phyloP scores from a whole-genome alignment of 2,329 filamentous ascomycete species.

The Colletotrichum sp. region DNA sequence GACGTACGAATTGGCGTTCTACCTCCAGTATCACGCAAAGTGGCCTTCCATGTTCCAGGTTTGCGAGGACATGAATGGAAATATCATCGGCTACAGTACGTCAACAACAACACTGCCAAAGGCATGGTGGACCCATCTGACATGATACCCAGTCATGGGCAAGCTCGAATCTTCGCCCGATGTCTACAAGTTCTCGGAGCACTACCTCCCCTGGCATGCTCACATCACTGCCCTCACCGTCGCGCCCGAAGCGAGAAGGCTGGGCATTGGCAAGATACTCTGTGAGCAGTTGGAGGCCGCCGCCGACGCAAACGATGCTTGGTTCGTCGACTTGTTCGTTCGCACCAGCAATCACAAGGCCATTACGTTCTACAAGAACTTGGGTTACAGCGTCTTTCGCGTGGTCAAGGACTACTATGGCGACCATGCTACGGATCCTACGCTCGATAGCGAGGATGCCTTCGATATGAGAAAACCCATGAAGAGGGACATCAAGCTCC shows the following conservation, averaged over 20 bases:
- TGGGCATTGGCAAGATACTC: conserved; percentile 86
- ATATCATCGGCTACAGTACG: conserved; percentile 93
- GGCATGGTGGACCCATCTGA: conserved; percentile 26
- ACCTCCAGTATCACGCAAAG: conserved; percentile 92
- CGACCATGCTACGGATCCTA: conserved; percentile 74
- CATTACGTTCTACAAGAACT: conserved; percentile 84
- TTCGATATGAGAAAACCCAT: conserved; percentile 97
- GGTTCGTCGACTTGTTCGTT: conserved; percentile 97
- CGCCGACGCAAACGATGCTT: conserved; percentile 82
- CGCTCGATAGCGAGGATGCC: conserved; percentile 77
- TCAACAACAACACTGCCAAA: conserved; percentile 21
- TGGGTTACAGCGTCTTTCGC: conserved; percentile 92
- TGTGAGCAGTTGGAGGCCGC: conserved; percentile 82
- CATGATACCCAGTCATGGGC: conserved; percentile 78
- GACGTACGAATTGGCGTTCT: conserved; percentile 95
- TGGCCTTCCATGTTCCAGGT: conserved; percentile 96
- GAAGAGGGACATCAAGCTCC: conserved; percentile 75
- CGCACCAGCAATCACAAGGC: conserved; percentile 86
- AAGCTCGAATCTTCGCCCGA: conserved; percentile 90
- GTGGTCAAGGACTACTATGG: conserved; percentile 93
- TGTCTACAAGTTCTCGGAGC: conserved; percentile 75
- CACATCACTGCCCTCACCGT: conserved; percentile 97
- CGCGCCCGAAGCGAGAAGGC: conserved; percentile 81
- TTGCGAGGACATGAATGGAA: conserved; percentile 83
- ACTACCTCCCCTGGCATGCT: conserved; percentile 99